Percentiles rank a stretch among this genome's conserved stretches.
phyloP scores from a whole-genome alignment of 257 asterid species.

The Nicotiana sylvestris region DNA sequence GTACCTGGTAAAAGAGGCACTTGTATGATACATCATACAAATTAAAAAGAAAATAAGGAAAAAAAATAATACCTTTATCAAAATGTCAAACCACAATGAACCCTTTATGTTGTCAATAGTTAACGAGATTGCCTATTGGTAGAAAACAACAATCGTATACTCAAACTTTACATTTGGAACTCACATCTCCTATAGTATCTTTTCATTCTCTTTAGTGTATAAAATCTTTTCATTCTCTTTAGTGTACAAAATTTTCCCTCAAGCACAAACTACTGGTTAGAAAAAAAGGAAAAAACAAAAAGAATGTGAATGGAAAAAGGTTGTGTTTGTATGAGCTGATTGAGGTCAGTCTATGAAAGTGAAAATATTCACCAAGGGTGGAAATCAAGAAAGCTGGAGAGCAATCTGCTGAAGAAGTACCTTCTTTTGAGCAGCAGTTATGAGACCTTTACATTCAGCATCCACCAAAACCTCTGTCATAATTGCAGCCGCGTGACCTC shows the following conservation, averaged over 20 bases:
- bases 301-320: background rate
- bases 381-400: slow-evolving; percentile 60
- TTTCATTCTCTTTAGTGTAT: background rate
- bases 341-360: background rate
- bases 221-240: background rate
- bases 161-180: slow-evolving; percentile 1
- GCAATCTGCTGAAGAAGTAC: slow-evolving; percentile 73
- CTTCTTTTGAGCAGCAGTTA: slow-evolving; percentile 75
- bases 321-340: background rate
- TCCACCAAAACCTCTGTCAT: slow-evolving; percentile 81
- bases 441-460: slow-evolving; percentile 65
- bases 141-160: background rate
- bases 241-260: background rate
- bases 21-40: background rate
- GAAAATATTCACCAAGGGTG: background rate
- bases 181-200: background rate
- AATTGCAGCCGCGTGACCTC: slow-evolving; percentile 86
- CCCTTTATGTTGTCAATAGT: background rate
- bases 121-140: background rate
- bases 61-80: background rate
- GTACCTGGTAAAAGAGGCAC: background rate
- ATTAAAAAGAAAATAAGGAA: background rate
- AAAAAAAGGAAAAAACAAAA: background rate
- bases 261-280: background rate
- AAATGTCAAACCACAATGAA: background rate